Conservation (phyloP, 805 yeast species). For the Saccharomycopsis fermentans region DNA sequence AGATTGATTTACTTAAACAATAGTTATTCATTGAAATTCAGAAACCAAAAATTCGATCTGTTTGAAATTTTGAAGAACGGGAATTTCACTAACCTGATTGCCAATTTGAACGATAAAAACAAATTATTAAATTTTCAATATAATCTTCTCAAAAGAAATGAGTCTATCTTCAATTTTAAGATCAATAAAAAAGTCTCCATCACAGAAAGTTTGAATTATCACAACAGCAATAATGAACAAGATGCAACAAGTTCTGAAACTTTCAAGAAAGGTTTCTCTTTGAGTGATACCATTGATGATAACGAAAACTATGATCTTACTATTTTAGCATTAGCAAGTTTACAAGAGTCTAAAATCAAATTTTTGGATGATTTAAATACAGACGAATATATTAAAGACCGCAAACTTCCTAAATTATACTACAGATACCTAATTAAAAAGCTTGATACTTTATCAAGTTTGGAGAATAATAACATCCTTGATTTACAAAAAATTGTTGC, state of each 20-base stretch:
- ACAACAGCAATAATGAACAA: neutral
- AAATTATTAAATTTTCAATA: conserved; percentile 27
- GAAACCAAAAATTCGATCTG: neutral
- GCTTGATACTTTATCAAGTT: neutral
- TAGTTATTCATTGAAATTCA: conserved; percentile 8
- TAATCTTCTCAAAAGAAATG: conserved; percentile 33
- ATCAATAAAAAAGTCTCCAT: conserved; percentile 27
- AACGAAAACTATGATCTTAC: conserved; percentile 21
- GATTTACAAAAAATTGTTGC: conserved; percentile 10
- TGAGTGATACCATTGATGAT: conserved; percentile 3
- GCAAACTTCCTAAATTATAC: conserved; percentile 3
- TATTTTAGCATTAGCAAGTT: conserved; percentile 21
- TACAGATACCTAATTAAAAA: conserved; percentile 4
- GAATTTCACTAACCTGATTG: conserved; percentile 1
- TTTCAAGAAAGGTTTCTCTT: neutral
- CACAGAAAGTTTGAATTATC: conserved; percentile 18
- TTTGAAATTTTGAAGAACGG: neutral
- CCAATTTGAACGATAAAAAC: conserved; percentile 4
- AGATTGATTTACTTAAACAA: conserved; percentile 15
- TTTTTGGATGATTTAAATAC: conserved; percentile 17
- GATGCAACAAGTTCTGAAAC: conserved; percentile 16
- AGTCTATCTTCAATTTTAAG: conserved; percentile 32
- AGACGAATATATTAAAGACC: conserved; percentile 2
- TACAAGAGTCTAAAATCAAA: conserved; percentile 20
- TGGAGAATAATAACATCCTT: neutral